Percentiles rank a stretch among this genome's conserved stretches.
phyloP scores from a whole-genome alignment of 1,284 basidiomycete species.

The Ustilago vetiveriae region DNA sequence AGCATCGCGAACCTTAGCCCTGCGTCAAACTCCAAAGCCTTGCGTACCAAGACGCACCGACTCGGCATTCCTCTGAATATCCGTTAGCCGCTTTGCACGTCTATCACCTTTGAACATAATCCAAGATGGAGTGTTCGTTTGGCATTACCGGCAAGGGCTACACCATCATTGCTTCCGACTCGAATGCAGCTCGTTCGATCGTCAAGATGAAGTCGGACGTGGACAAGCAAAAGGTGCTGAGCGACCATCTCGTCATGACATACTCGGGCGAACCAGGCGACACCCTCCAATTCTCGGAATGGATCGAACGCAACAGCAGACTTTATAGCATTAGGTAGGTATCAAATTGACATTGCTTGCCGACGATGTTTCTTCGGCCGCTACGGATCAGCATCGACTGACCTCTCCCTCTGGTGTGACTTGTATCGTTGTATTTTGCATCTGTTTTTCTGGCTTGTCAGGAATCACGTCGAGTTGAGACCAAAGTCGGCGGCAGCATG shows the following conservation, averaged over 20 bases:
- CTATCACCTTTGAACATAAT: background rate
- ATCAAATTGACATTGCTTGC: too few species aligned
- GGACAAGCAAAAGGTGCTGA: slow-evolving; percentile 94
- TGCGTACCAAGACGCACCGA: too few species aligned
- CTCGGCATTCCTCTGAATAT: too few species aligned
- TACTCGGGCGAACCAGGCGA: slow-evolving; percentile 93
- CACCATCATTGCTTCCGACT: slow-evolving; percentile 78
- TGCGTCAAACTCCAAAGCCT: too few species aligned
- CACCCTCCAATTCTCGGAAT: slow-evolving; percentile 96
- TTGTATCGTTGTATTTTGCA: background rate
- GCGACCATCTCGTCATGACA: slow-evolving; percentile 92
- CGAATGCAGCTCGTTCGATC: slow-evolving; percentile 86
- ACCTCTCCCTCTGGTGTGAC: background rate
- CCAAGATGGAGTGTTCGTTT: slow-evolving; percentile 70
- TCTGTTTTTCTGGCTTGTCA: slow-evolving; percentile 5
- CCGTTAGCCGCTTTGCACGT: too few species aligned
- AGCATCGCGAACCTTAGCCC: too few species aligned
- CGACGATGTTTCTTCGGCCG: too few species aligned
- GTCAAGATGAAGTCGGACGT: slow-evolving; percentile 97
- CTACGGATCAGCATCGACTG: background rate
- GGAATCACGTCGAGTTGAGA: slow-evolving; percentile 79
- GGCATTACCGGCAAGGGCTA: slow-evolving; percentile 69
- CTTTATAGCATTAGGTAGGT: slow-evolving; percentile 89
- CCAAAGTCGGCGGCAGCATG: slow-evolving; percentile 91
- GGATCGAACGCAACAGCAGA: slow-evolving; percentile 91